Conservation (phyloP, 352 stramenopile genomes). For the Thalassiosira oceanica region DNA sequence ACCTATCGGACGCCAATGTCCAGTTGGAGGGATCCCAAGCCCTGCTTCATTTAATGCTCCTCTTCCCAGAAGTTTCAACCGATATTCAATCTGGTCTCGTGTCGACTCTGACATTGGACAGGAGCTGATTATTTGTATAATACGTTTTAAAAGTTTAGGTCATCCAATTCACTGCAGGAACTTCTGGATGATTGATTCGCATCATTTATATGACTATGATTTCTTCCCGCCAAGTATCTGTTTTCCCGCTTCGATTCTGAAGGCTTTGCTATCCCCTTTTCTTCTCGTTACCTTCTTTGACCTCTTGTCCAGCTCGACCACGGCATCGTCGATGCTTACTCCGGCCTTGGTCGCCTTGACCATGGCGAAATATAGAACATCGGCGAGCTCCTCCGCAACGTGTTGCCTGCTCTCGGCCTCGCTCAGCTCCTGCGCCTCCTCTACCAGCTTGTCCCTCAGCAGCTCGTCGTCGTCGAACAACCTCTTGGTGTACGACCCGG, state of each 20-base stretch:
- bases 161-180: no score
- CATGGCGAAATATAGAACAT: conserved; percentile 97
- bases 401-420: conserved; percentile 79
- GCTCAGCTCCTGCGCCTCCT: conserved; percentile 89
- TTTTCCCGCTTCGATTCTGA: conserved; percentile 76
- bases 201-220: no score
- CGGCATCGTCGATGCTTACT: conserved; percentile 89
- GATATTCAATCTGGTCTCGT: no score
- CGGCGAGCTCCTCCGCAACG: conserved; percentile 91
- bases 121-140: no score
- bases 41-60: no score
- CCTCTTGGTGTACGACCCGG: conserved; percentile 94
- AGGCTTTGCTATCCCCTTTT: conserved; percentile 77
- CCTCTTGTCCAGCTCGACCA: conserved; percentile 89
- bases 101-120: no score
- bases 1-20: no score
- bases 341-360: conserved; percentile 88
- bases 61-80: no score
- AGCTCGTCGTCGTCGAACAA: conserved; percentile 91
- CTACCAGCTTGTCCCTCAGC: conserved; percentile 93
- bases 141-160: no score
- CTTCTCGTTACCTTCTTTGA: conserved; percentile 88
- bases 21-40: no score
- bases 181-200: no score
- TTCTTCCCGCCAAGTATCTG: conserved; percentile 68